A percentile compares a stretch with the other conserved stretches of the same genome.
Conservation (phyloP, 495 filamentous ascomycete species). For the Trichoderma asperelloides region DNA sequence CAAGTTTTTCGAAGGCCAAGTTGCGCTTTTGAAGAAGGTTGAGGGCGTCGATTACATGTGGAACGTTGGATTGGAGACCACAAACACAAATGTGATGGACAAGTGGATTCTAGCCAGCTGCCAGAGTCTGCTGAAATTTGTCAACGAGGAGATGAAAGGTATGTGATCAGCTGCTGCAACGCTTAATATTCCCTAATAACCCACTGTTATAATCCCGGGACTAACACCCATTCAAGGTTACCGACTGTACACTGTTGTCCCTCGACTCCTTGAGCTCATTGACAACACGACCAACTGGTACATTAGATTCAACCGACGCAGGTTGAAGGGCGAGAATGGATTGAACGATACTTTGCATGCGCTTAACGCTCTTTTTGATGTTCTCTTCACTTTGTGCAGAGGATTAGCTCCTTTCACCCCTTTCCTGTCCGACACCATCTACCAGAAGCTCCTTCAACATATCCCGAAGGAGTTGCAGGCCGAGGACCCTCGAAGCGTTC, state of each 20-base stretch:
- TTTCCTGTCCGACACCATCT: constrained; percentile 93
- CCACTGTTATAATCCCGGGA: neutral
- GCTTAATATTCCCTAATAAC: neutral
- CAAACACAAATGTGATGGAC: constrained; percentile 91
- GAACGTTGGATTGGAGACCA: constrained; percentile 61
- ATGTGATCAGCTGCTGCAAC: constrained; percentile 18
- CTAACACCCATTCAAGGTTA: constrained; percentile 39
- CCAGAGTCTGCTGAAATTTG: constrained; percentile 85
- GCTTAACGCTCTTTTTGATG: constrained; percentile 93
- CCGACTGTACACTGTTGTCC: constrained; percentile 90
- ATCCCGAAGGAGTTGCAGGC: constrained; percentile 56
- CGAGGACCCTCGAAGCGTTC: constrained; percentile 73
- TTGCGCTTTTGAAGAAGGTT: constrained; percentile 84
- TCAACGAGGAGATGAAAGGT: constrained; percentile 90
- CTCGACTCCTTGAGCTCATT: constrained; percentile 75
- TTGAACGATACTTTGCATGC: constrained; percentile 82
- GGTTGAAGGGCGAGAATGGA: constrained; percentile 89
- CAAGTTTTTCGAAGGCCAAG: constrained; percentile 96
- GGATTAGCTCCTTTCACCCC: constrained; percentile 91
- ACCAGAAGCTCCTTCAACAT: constrained; percentile 71
- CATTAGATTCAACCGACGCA: constrained; percentile 95
- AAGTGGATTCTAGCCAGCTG: constrained; percentile 91
- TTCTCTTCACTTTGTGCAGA: constrained; percentile 79
- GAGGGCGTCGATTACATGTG: constrained; percentile 70
- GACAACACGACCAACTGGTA: constrained; percentile 99